Evolutionary conservation across 192 early-diverging fungal genomes (phyloP), one percentile per base, ranked within the genome.

Genomic region (Neocallimastix lanati): DNA sequence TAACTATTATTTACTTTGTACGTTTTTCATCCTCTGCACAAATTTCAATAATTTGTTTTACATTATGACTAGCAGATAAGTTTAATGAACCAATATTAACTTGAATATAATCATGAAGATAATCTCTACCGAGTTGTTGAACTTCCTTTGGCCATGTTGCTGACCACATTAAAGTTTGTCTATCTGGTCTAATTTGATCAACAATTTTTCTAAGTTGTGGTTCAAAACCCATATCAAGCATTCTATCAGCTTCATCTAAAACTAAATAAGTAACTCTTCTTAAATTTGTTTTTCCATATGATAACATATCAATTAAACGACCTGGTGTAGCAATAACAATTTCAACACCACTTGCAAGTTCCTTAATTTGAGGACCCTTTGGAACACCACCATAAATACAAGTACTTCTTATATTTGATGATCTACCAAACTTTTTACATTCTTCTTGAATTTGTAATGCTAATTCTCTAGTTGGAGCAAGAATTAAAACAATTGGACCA

Each of bases 151-250:
- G 98, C 96, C 96, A 99, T 9, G 98, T 99, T 14, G 98, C 98
- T 84, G 94, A 95, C 95, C 96, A 99, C 95, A 99, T 96, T 76
- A 99, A 90, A 28, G 96, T 99, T 84, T 99, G 98, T 80, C 98
- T 88, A 81, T 99, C 96, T 36, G 96, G 96, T 7, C 96, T 91
- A 85, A 98, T 97, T 84, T 96, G 96, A 79, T 96, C 94, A 15
- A 99, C 95, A 81, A 99, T 97, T 84, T 95, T 95, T 80, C 96
- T 92, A 83, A 99, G 96, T 85, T 99, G 96, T 76, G 94, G 94
- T 87, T 99, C 97, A 82, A 97, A 98, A 81, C 97, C 96, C 96
- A 99, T 98, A 84, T 99, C 97, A 80, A 99, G 85, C 97, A 97
- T 97, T 78, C 96, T 91, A 85, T 99, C 97, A n/a, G 97, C 97